Base-by-base conservation (phyloP, 805 yeast genomes). In the Millerozyma acaciae region DNA sequence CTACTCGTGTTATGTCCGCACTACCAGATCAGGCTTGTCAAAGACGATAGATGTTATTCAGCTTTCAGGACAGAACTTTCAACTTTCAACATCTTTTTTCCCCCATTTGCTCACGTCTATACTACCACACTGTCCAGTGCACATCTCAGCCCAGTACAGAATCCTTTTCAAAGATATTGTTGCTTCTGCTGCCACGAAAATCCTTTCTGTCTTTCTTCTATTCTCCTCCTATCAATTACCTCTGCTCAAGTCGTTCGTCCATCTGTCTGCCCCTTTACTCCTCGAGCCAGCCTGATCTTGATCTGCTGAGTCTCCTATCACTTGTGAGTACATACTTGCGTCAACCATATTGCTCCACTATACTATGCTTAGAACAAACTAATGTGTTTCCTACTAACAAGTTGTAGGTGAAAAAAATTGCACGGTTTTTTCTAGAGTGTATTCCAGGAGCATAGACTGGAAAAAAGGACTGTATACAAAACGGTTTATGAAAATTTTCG, bases 251-350 rank as follows among this genome's bases (percentile, higher is more conserved):
- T n/a, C n/a, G n/a, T 4, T 20, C 25, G 22, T 12, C 31, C 16
- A 21, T 35, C 4, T 19, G 17, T 32, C 33, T 16, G 21, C 27
- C 23, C 10, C 25, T 15, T 26, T 17, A 17, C 9, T 32, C 26
- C 19, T n/a, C n/a, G n/a, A n/a, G n/a, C n/a, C n/a, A n/a, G n/a
- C n/a, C n/a, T n/a, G n/a, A n/a, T n/a, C n/a, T n/a, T n/a, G n/a
- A n/a, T n/a, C n/a, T n/a, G n/a, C n/a, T n/a, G n/a, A n/a, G n/a
- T n/a, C n/a, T n/a, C n/a, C n/a, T n/a, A n/a, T n/a, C n/a, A n/a
- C n/a, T n/a, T 7, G 13, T n/a, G 12, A 10, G 35, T 51, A 57
- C 62, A 53, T 56, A 57, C 62, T 44, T 52, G 62, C 52, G 40
- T 58, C 64, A 53, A 62, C 54, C 64, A 58, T 58, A 41, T 48